Evolutionary conservation across 2,329 filamentous ascomycete genomes (phyloP).

Genomic region (Sordariomycetes sp.): DNA sequence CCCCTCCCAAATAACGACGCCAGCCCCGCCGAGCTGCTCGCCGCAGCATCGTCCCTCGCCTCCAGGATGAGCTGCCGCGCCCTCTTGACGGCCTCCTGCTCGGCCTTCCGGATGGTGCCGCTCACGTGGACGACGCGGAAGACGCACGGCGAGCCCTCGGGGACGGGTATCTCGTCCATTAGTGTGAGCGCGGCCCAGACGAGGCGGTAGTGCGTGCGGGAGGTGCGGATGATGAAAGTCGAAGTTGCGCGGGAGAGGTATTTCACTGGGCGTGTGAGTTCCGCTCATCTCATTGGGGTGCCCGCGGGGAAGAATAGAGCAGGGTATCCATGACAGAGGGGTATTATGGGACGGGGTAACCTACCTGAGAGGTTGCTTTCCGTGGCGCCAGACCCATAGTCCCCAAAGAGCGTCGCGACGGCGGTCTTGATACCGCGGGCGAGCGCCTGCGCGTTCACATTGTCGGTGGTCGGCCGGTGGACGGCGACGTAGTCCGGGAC

Average conservation of each 20-base stretch:
- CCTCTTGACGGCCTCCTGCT: conserved; percentile 77
- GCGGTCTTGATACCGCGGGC: conserved; percentile 60
- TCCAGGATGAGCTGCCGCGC: conserved; percentile 62
- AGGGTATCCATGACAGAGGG: background rate
- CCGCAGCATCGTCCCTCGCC: conserved; percentile 38
- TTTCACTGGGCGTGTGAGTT: conserved; percentile 53
- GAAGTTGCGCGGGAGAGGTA: conserved; percentile 89
- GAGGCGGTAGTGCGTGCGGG: conserved; percentile 71
- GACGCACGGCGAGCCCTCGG: conserved; percentile 55
- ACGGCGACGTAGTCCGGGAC: conserved; percentile 58
- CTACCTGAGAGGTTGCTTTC: conserved; percentile 59
- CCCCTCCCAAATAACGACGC: conserved; percentile 6
- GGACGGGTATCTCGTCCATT: conserved; percentile 57
- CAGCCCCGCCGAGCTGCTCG: background rate
- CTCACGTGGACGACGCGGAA: conserved; percentile 80
- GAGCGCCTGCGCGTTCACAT: conserved; percentile 55
- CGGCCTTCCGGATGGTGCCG: conserved; percentile 85
- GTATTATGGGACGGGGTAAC: background rate
- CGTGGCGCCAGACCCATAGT: conserved; percentile 73
- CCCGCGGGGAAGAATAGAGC: background rate
- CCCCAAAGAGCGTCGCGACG: conserved; percentile 68
- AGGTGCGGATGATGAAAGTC: conserved; percentile 81
- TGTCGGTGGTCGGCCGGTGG: conserved; percentile 67
- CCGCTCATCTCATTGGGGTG: background rate
- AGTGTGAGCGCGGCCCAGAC: conserved; percentile 86